Conservation (phyloP, 169 alveolate species). For the Cytauxzoon felis region DNA sequence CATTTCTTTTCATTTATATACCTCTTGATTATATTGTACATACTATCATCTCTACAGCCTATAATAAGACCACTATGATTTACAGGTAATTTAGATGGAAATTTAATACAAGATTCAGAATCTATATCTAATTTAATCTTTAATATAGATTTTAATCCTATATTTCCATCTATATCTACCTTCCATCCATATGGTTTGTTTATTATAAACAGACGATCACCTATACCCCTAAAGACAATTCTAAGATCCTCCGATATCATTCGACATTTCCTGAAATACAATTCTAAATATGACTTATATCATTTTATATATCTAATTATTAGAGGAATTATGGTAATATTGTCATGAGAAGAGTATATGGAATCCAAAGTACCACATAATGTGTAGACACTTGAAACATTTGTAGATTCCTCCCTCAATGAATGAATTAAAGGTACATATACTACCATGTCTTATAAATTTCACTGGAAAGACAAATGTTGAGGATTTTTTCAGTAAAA, state of each 20-base stretch:
- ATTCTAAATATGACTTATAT: not conserved
- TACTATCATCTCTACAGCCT: conserved; percentile 47
- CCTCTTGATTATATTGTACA: conserved; percentile 16
- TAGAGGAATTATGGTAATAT: not conserved
- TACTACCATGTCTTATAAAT: conserved; percentile 56
- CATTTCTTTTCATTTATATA: conserved; percentile 4
- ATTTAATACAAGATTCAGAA: conserved; percentile 16
- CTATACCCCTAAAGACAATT: conserved; percentile 49
- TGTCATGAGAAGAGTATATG: not conserved
- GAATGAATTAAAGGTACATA: conserved; percentile 26
- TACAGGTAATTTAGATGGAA: conserved; percentile 47
- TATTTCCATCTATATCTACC: too few relatives aligned
- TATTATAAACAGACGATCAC: conserved; percentile 43
- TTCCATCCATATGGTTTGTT: conserved; percentile 61
- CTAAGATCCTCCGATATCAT: conserved; percentile 30
- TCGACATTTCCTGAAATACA: conserved; percentile 19
- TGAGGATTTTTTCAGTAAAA: conserved; percentile 16
- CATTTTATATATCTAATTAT: not conserved
- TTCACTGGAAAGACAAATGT: conserved; percentile 35
- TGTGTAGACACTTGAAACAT: too few relatives aligned
- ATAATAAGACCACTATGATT: conserved; percentile 47
- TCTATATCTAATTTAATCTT: too few relatives aligned
- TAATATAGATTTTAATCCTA: not conserved
- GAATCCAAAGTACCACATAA: too few relatives aligned
- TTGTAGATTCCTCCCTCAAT: too few relatives aligned